Evolutionary conservation across 805 yeast species (phyloP).

Genomic region (Kodamaea hsintzibuensis): DNA sequence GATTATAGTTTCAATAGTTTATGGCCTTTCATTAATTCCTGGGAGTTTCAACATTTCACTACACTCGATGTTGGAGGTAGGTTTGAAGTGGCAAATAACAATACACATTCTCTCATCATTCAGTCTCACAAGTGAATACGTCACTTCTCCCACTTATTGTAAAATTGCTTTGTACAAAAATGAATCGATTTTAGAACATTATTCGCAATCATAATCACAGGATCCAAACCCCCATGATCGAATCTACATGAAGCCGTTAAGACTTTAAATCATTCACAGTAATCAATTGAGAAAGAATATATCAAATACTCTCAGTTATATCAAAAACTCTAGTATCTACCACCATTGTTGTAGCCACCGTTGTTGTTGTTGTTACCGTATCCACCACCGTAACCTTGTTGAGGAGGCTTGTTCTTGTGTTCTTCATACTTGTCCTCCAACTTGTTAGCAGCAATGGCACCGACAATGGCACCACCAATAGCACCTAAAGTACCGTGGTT

Average conservation of each 20-base stretch:
- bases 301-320: slow-evolving; percentile 1
- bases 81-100: too few relatives aligned
- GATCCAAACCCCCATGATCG: too few relatives aligned
- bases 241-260: not conserved
- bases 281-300: not conserved
- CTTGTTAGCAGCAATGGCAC: slow-evolving; percentile 32
- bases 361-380: slow-evolving; percentile 2
- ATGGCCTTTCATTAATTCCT: too few relatives aligned
- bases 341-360: slow-evolving; percentile 7
- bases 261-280: not conserved
- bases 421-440: slow-evolving; percentile 23
- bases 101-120: too few relatives aligned
- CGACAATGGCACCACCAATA: slow-evolving; percentile 30
- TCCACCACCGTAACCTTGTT: not conserved
- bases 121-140: too few relatives aligned
- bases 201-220: not conserved
- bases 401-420: slow-evolving; percentile 12
- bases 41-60: too few relatives aligned
- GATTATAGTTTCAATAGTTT: too few relatives aligned
- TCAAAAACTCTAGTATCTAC: slow-evolving; percentile 1
- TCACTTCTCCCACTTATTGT: too few relatives aligned
- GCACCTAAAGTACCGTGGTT: slow-evolving; percentile 30
- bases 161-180: too few relatives aligned
- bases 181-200: too few relatives aligned
- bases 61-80: too few relatives aligned